Conservation (phyloP, 2,329 filamentous ascomycete genomes). For the Sporothrix brasiliensis region DNA sequence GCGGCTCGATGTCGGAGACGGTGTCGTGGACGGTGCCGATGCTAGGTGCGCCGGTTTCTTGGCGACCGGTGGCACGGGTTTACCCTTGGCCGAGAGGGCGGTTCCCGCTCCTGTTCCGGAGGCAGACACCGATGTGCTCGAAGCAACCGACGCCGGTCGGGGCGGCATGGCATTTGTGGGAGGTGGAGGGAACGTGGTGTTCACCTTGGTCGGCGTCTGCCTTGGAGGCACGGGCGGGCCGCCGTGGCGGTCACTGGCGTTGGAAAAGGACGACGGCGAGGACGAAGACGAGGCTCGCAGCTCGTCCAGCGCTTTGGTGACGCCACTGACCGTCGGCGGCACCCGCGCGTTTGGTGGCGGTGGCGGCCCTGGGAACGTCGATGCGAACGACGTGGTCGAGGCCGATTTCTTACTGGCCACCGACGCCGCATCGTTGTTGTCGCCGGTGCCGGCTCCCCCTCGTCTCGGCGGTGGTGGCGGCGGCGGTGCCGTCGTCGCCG, state of each 20-base stretch:
- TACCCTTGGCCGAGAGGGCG: constrained; percentile 39
- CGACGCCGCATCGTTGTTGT: constrained; percentile 30
- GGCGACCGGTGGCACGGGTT: constrained; percentile 60
- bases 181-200: neutral
- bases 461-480: constrained; percentile 39
- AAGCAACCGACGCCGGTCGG: constrained; percentile 38
- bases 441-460: constrained; percentile 30
- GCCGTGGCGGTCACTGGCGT: neutral
- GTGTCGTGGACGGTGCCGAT: constrained; percentile 40
- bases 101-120: neutral
- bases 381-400: constrained; percentile 43
- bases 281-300: constrained; percentile 28
- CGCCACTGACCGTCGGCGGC: constrained; percentile 27
- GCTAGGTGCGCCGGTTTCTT: constrained; percentile 63
- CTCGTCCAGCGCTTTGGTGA: constrained; percentile 33
- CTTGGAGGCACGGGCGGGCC: neutral
- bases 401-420: constrained; percentile 27
- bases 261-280: constrained; percentile 10
- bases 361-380: constrained; percentile 44
- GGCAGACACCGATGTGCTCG: constrained; percentile 44
- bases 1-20: constrained; percentile 29
- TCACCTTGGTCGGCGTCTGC: constrained; percentile 2
- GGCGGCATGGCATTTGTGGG: constrained; percentile 33
- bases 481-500: constrained; percentile 46
- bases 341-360: constrained; percentile 13